A percentile compares a stretch with the other conserved stretches of the same genome.
These are phyloP conservation scores for Oleoguttula mirabilis DNA, from an alignment of 495 filamentous ascomycete species.

Conservation along the genomic window DNA sequence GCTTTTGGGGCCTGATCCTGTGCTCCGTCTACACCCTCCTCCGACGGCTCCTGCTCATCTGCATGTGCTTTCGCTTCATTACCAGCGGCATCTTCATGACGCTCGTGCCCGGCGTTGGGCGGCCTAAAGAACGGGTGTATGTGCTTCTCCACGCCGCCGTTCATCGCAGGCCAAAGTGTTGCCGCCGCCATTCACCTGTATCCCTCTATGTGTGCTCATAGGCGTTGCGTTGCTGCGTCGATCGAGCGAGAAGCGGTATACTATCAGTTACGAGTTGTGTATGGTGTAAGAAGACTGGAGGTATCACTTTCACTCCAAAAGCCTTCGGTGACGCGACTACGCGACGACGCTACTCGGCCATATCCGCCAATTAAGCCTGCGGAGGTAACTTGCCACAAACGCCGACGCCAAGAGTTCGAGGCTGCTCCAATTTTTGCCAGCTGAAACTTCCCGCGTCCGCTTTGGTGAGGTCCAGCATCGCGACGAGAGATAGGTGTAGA, in stretches of 20 bases:
- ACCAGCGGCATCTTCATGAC: too few species aligned
- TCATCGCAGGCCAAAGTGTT: conserved; percentile 25
- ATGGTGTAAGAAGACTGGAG: too few species aligned
- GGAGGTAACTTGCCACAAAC: not conserved
- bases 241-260: too few species aligned
- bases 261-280: too few species aligned
- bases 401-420: conserved; percentile 3
- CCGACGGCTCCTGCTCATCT: not conserved
- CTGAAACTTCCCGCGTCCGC: not conserved
- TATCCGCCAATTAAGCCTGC: not conserved
- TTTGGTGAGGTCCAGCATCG: not conserved
- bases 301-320: too few species aligned
- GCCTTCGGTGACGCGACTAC: too few species aligned
- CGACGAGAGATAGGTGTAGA: too few species aligned
- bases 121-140: conserved; percentile 30
- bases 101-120: conserved; percentile 1
- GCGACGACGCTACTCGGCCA: too few species aligned
- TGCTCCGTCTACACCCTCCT: conserved; percentile 1
- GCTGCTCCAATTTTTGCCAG: not conserved
- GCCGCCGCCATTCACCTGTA: conserved; percentile 26
- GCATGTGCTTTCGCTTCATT: too few species aligned
- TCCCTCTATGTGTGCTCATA: too few species aligned
- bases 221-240: too few species aligned
- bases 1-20: not conserved
- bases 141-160: conserved; percentile 20